These are phyloP conservation scores for Fusarium beomiforme DNA, from an alignment of 2,329 filamentous ascomycete genomes.

Conservation along the genomic window DNA sequence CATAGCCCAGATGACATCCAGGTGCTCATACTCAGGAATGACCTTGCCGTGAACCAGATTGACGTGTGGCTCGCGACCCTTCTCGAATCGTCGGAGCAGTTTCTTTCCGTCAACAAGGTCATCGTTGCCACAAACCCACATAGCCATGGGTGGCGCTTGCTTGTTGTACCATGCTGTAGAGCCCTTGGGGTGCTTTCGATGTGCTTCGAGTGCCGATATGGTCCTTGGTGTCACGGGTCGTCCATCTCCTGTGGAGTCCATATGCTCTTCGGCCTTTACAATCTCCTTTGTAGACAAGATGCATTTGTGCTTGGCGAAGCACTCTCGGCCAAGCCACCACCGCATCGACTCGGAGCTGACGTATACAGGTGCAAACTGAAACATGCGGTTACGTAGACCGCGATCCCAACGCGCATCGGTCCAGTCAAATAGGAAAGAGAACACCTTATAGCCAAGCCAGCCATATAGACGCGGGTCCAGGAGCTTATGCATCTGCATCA, in stretches of 20 bases:
- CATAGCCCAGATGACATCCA: conserved; percentile 96
- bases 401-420: conserved; percentile 86
- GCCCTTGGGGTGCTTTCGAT: conserved; percentile 55
- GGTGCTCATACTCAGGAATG: conserved; percentile 89
- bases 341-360: conserved; percentile 90
- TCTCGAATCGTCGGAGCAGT: conserved; percentile 77
- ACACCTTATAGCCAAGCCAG: conserved; percentile 86
- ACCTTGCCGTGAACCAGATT: conserved; percentile 82
- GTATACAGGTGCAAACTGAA: conserved; percentile 92
- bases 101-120: conserved; percentile 83
- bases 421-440: conserved; percentile 91
- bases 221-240: conserved; percentile 34
- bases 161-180: conserved; percentile 83
- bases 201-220: conserved; percentile 44
- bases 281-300: conserved; percentile 84
- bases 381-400: conserved; percentile 81
- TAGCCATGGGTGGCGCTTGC: conserved; percentile 80
- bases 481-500: conserved; percentile 83
- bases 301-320: conserved; percentile 82
- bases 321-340: conserved; percentile 93
- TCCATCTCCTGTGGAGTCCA: conserved; percentile 59
- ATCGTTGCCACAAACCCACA: conserved; percentile 89
- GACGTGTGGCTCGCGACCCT: conserved; percentile 83
- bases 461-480: conserved; percentile 78
- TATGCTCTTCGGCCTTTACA: conserved; percentile 67